Evolutionary conservation across 345 rosid genomes (phyloP), one percentile per base, ranked within the genome.

Genomic region (Rhodamnia rubescens): DNA sequence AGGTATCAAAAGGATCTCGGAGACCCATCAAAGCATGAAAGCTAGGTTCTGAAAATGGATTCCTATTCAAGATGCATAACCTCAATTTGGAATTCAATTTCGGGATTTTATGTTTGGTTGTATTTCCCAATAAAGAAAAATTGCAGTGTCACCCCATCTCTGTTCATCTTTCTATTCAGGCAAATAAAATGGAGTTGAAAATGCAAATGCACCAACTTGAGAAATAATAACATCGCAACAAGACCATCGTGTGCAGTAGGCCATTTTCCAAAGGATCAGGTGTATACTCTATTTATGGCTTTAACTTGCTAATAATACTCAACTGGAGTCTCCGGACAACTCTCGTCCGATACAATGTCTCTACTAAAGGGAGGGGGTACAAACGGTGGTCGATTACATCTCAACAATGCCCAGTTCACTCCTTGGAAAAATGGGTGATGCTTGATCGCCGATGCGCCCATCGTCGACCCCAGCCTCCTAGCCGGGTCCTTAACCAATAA

Each of bases 371-470:
- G 92, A 1, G 94, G 93, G 52, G 98, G 99, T n/a, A 92, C 86
- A 90, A 90, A 93, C 4, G 99, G 98, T 20, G 98, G 98, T 54
- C 80, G 78, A 26, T 94, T 92, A 85, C 99, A 95, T 91, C 98
- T 91, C 89, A 97, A 88, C 93, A 96, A 86, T 12, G 98, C 99
- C 98, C 98, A 96, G 82, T 93, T 97, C 56, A 96, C 94, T 85
- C 98, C 98, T 69, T 96, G 94, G 56, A 96, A 97, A 86, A 97
- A 96, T 0, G 90, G 91, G 58, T 97, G 99, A 52, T 93, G 97
- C 90, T 92, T 94, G 86, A 97, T 93, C 21, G 96, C 92, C 11
- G 98, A 90, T 36, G 99, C 96, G 21, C 99, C 99, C 90, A 89
- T 91, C 2, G 96, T 90, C 4, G 96, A 95, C 49, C 99, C 99